Evolutionary conservation across 108 stramenopile genomes (phyloP).

Genomic region (Poteriospumella lacustris): DNA sequence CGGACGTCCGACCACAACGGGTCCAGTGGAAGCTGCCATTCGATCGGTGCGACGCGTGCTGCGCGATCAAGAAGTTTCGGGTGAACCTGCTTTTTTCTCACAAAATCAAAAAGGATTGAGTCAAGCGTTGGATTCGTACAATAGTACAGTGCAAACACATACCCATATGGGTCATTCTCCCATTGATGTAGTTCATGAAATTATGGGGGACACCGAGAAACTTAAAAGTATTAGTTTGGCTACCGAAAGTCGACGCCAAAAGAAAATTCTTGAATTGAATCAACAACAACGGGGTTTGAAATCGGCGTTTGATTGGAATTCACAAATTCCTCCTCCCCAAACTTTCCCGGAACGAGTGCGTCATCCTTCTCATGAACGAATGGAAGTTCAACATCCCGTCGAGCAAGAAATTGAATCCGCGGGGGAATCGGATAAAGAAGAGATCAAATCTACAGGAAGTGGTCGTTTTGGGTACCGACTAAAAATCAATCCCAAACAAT

Average conservation of each 20-base stretch:
- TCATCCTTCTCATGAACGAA: constrained; percentile 7
- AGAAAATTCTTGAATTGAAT: constrained; percentile 9
- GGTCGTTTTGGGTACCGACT: constrained; percentile 3
- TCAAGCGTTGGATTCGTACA: constrained; percentile 15
- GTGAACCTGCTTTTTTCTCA: not conserved
- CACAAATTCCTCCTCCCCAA: constrained; percentile 6
- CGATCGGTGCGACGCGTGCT: constrained; percentile 1
- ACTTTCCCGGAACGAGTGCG: constrained; percentile 6
- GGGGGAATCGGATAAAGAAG: constrained; percentile 6
- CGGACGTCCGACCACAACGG: constrained; percentile 11
- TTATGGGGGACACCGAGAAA: constrained; percentile 6
- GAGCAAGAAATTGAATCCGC: constrained; percentile 7
- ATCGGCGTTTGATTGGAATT: constrained; percentile 7
- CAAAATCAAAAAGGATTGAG: not conserved
- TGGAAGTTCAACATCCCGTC: constrained; percentile 6
- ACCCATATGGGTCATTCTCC: not conserved
- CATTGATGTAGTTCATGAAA: constrained; percentile 9
- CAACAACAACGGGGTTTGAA: constrained; percentile 7
- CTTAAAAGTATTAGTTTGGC: constrained; percentile 8
- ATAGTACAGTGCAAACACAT: constrained; percentile 5
- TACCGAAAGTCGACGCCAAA: constrained; percentile 6
- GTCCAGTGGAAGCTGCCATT: constrained; percentile 24
- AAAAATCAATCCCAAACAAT: not conserved
- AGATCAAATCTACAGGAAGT: constrained; percentile 9
- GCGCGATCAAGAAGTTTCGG: constrained; percentile 8